A percentile compares a stretch with the other conserved stretches of the same genome.
Conservation (phyloP, 2,329 filamentous ascomycete genomes). For the Conoideocrella luteorostrata region DNA sequence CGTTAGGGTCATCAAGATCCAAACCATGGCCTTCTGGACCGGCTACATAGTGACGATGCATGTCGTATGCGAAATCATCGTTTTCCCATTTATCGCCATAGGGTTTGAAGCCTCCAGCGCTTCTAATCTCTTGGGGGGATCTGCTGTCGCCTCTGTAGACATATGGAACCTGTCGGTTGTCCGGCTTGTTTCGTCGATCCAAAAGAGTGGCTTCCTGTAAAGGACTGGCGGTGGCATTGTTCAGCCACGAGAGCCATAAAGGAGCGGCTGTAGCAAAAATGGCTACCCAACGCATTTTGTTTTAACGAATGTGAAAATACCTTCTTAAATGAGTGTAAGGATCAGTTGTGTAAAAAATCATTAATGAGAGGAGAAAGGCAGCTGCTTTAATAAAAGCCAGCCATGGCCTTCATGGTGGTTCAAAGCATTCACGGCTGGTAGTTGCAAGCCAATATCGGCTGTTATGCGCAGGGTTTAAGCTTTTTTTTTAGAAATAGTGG, state of each 20-base stretch:
- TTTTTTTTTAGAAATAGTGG: too few species aligned
- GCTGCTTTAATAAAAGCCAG: too few species aligned
- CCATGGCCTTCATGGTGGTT: too few species aligned
- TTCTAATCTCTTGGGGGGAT: neutral
- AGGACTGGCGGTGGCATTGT: neutral
- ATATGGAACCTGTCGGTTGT: too few species aligned
- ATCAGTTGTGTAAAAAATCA: too few species aligned
- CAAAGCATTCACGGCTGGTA: too few species aligned
- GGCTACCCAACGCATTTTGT: neutral
- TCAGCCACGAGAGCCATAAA: neutral
- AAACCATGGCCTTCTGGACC: constrained; percentile 6
- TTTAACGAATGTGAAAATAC: too few species aligned
- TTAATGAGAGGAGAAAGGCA: too few species aligned
- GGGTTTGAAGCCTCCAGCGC: constrained; percentile 5
- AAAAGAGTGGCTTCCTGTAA: too few species aligned
- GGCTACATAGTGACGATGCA: constrained; percentile 1
- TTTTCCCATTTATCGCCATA: constrained; percentile 5
- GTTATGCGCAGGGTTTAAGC: too few species aligned
- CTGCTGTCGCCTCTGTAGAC: constrained; percentile 10
- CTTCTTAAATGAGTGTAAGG: too few species aligned
- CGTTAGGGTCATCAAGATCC: neutral
- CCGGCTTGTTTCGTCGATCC: neutral
- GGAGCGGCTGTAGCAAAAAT: neutral
- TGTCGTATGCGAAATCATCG: neutral
- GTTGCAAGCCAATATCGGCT: too few species aligned